Evolutionary conservation across 1,284 basidiomycete genomes (phyloP).

Genomic region (Irpex sp.): DNA sequence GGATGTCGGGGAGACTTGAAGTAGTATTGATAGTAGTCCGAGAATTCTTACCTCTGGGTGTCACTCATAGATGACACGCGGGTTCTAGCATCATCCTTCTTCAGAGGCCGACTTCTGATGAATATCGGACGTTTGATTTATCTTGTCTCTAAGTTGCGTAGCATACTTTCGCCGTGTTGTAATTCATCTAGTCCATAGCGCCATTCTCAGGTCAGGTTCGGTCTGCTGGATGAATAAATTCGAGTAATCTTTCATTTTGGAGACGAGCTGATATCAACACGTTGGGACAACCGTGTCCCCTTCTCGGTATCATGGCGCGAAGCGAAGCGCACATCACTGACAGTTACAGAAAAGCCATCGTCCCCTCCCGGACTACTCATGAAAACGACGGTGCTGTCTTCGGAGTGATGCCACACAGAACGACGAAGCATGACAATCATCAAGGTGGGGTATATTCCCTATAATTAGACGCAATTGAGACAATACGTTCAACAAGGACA

Average conservation of each 20-base stretch:
- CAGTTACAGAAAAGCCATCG: not conserved
- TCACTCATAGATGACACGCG: no score
- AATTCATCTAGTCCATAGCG: no score
- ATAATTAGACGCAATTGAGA: not conserved
- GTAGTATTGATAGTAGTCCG: no score
- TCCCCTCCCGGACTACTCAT: not conserved
- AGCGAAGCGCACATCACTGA: not conserved
- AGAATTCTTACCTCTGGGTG: no score
- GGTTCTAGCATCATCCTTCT: no score
- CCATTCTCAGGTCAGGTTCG: no score
- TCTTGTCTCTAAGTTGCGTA: no score
- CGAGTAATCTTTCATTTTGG: not conserved
- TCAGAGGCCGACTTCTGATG: no score
- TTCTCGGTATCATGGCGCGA: not conserved
- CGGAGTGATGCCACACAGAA: slow-evolving; percentile 12
- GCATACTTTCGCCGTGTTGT: no score
- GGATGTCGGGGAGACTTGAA: no score
- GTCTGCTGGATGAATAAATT: no score
- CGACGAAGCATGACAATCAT: slow-evolving; percentile 11
- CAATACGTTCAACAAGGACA: not conserved
- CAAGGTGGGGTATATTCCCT: slow-evolving; percentile 16
- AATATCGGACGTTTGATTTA: no score
- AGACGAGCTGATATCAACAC: slow-evolving; percentile 18
- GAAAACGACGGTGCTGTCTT: not conserved
- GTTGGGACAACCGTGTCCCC: slow-evolving; percentile 21